phyloP scores from a whole-genome alignment of 2,329 filamentous ascomycete genomes.

The Claviceps arundinis region DNA sequence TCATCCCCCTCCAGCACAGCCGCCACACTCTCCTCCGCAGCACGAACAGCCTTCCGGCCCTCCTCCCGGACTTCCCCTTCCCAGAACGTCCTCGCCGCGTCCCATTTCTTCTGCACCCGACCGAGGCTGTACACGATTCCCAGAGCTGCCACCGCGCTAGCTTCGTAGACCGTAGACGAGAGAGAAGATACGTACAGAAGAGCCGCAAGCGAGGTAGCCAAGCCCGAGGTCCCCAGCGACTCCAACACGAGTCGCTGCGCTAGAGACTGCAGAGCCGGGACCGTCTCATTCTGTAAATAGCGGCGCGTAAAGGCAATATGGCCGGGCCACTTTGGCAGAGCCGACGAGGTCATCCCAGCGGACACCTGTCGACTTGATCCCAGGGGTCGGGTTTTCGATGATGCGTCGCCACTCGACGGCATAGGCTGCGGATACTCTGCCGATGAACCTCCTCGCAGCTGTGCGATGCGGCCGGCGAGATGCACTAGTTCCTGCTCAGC shows the following conservation, averaged over 20 bases:
- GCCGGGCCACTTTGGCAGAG: conserved; percentile 49
- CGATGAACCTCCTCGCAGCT: conserved; percentile 18
- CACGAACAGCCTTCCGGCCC: conserved; percentile 47
- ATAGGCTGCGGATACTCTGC: conserved; percentile 24
- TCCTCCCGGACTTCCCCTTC: conserved; percentile 55
- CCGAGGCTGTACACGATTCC: conserved; percentile 46
- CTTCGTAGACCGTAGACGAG: conserved; percentile 43
- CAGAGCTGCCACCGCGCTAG: conserved; percentile 46
- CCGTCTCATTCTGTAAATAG: conserved; percentile 50
- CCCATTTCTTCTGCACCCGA: conserved; percentile 50
- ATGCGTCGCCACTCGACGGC: conserved; percentile 8
- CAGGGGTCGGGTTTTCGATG: conserved; percentile 4
- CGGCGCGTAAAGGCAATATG: conserved; percentile 61
- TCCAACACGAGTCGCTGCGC: conserved; percentile 65
- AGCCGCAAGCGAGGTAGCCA: conserved; percentile 40
- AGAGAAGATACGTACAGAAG: conserved; percentile 44
- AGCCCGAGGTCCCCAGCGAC: conserved; percentile 57
- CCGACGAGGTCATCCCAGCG: conserved; percentile 3
- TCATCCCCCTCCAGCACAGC: conserved; percentile 27
- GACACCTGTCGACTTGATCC: too few species aligned
- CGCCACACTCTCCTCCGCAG: conserved; percentile 39
- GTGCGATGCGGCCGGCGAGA: conserved; percentile 62
- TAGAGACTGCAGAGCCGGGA: conserved; percentile 58
- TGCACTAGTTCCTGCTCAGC: conserved; percentile 76
- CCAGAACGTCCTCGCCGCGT: conserved; percentile 46